Conservation (phyloP, 306 rosid genomes). For the cucumber (Cucumis sativus) region Cucumber_9930_V3 NC_026656.2:1784001-1784500, state of each 20-base stretch:
- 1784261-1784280: slow-evolving; percentile 65
- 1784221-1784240: slow-evolving; percentile 95
- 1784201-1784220: slow-evolving; percentile 42
- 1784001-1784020: slow-evolving; percentile 94
- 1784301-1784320: slow-evolving; percentile 95
- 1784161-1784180: background rate
- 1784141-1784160: background rate
- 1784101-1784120: background rate
- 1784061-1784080: slow-evolving; percentile 22
- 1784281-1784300: slow-evolving; percentile 99
- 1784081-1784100: slow-evolving; percentile 5
- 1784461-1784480: no score
- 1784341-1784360: background rate
- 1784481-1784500: no score
- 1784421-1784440: no score
- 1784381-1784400: background rate
- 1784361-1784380: background rate
- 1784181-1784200: background rate
- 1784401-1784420: background rate
- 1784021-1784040: slow-evolving; percentile 71
- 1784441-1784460: no score
- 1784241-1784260: slow-evolving; percentile 91
- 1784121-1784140: background rate
- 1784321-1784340: slow-evolving; percentile 78
- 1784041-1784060: slow-evolving; percentile 49